Percentiles rank a stretch among this genome's conserved stretches.
phyloP scores from a whole-genome alignment of 495 filamentous ascomycete species.

The Schizothecium vesticola region DNA sequence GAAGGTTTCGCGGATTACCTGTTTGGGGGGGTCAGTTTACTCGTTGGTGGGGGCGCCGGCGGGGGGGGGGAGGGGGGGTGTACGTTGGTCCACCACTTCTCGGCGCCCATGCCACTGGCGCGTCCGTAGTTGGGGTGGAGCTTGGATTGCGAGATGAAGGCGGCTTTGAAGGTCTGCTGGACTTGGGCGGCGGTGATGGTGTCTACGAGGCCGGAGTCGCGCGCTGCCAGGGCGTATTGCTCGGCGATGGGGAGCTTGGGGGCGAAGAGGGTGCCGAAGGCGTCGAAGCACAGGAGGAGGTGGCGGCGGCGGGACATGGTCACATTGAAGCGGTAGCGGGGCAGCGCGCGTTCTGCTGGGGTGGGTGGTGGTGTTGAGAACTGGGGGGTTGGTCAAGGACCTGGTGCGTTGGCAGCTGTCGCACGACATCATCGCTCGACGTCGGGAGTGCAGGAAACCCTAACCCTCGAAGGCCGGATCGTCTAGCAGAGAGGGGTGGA shows the following conservation, averaged over 20 bases:
- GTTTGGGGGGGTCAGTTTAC: background rate
- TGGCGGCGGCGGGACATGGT: constrained; percentile 22
- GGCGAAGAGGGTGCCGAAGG: constrained; percentile 69
- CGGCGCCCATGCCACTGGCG: constrained; percentile 48
- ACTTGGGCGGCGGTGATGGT: constrained; percentile 30
- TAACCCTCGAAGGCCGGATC: too few species aligned
- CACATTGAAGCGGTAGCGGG: background rate
- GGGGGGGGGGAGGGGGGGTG: constrained; percentile 7
- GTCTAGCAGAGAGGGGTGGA: too few species aligned
- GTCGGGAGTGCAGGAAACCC: background rate
- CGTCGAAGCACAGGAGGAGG: constrained; percentile 65
- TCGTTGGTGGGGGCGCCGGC: background rate
- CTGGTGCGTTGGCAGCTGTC: background rate
- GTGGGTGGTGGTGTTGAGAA: background rate
- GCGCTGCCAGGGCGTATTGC: constrained; percentile 59
- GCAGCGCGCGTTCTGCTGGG: background rate
- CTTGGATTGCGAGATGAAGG: constrained; percentile 46
- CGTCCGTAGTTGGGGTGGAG: constrained; percentile 65
- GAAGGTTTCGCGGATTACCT: constrained; percentile 39
- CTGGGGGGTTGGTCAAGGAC: background rate
- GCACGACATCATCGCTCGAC: background rate
- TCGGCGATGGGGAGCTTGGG: constrained; percentile 54
- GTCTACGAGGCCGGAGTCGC: constrained; percentile 47
- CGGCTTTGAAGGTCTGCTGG: constrained; percentile 31
- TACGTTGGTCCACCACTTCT: constrained; percentile 69